Evolutionary conservation across 192 early-diverging fungal species (phyloP).

Genomic region (Pilobolus umbonatus): DNA sequence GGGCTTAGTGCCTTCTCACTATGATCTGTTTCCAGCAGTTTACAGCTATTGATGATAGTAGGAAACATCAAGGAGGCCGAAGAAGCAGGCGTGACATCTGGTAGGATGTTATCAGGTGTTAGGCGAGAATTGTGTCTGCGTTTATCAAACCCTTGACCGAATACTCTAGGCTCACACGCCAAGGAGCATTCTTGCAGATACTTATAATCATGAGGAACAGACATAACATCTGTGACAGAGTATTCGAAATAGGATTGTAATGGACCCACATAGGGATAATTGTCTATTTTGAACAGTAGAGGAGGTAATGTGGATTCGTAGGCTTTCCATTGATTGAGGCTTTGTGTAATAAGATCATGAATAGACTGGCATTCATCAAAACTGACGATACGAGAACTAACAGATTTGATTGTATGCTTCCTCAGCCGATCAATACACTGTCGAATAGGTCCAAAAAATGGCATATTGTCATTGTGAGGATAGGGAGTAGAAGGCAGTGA

Average conservation of each 20-base stretch:
- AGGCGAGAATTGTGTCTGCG: background rate
- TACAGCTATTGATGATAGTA: conserved; percentile 3
- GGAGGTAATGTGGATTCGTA: background rate
- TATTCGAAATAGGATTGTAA: conserved; percentile 27
- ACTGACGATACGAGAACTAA: conserved; percentile 24
- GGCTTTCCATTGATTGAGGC: conserved; percentile 3
- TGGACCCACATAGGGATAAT: conserved; percentile 13
- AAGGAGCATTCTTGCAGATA: conserved; percentile 31
- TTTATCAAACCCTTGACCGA: conserved; percentile 14
- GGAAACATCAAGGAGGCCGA: conserved; percentile 11
- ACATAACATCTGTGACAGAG: conserved; percentile 14
- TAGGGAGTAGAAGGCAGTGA: background rate
- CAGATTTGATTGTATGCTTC: conserved; percentile 33
- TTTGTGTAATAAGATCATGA: conserved; percentile 27
- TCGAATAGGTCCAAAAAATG: conserved; percentile 61
- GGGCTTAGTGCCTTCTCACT: conserved; percentile 4
- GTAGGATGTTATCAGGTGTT: background rate
- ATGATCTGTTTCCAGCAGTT: conserved; percentile 2
- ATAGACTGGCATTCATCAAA: conserved; percentile 39
- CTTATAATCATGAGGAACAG: conserved; percentile 29
- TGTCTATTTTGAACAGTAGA: background rate
- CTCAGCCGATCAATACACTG: conserved; percentile 45
- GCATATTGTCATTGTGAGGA: conserved; percentile 42
- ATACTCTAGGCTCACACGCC: conserved; percentile 28
- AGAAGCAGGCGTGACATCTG: conserved; percentile 8